These are phyloP conservation scores for Sporothrix pallida DNA, from an alignment of 2,329 filamentous ascomycete species.

Conservation along the genomic window DNA sequence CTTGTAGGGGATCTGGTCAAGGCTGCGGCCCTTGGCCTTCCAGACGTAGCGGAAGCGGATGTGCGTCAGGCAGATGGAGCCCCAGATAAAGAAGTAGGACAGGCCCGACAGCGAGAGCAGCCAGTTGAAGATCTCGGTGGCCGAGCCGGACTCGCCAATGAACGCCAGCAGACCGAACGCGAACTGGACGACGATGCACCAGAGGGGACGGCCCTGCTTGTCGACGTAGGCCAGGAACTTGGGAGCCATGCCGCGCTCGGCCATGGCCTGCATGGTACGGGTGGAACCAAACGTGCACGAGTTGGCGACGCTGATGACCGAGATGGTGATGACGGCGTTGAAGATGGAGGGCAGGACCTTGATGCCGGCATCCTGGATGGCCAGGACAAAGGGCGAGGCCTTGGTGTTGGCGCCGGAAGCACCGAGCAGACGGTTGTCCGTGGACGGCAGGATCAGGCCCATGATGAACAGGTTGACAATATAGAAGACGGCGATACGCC, in stretches of 20 bases:
- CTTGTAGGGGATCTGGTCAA: conserved; percentile 56
- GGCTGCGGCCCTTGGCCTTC: conserved; percentile 61
- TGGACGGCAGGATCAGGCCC: conserved; percentile 55
- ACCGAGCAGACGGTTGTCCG: conserved; percentile 50
- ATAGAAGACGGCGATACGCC: conserved; percentile 60
- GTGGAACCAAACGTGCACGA: conserved; percentile 58
- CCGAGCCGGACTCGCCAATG: conserved; percentile 54
- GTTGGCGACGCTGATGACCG: conserved; percentile 59
- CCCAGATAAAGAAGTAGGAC: conserved; percentile 77
- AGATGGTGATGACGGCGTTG: conserved; percentile 59
- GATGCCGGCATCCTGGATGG: conserved; percentile 58
- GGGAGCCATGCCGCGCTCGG: conserved; percentile 59
- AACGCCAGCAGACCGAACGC: conserved; percentile 66
- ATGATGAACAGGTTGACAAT: conserved; percentile 58
- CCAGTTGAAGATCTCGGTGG: conserved; percentile 63
- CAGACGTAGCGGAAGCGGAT: conserved; percentile 69
- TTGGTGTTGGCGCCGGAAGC: conserved; percentile 51
- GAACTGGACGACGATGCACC: conserved; percentile 59
- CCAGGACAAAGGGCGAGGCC: conserved; percentile 58
- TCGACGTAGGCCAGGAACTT: conserved; percentile 66
- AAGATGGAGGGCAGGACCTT: conserved; percentile 58
- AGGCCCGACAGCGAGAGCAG: conserved; percentile 74
- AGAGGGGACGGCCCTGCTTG: conserved; percentile 63
- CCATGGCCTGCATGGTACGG: conserved; percentile 58
- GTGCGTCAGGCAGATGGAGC: conserved; percentile 67